These are phyloP conservation scores for Pisolithus microcarpus DNA, from an alignment of 768 basidiomycete species.

Conservation along the genomic window DNA sequence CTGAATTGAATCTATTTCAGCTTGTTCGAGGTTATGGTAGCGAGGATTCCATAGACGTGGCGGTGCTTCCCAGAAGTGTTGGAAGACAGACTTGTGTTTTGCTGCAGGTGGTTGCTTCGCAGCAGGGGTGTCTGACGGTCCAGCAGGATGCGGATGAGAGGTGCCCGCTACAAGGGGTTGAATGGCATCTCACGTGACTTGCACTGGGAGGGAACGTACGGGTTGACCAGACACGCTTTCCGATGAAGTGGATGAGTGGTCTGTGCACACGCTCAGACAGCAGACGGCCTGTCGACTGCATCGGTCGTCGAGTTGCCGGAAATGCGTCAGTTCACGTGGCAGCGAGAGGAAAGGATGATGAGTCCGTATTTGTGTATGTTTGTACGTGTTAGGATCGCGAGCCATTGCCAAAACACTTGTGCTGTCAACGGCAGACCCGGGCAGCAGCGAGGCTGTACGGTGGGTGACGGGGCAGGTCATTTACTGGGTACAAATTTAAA, in stretches of 20 bases:
- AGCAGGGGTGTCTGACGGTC: slow-evolving; percentile 9
- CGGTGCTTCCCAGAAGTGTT: slow-evolving; percentile 66
- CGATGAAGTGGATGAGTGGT: slow-evolving; percentile 58
- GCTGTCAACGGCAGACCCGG: background rate
- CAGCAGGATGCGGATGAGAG: slow-evolving; percentile 55
- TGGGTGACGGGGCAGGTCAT: background rate
- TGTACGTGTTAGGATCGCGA: slow-evolving; percentile 15
- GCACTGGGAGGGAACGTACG: slow-evolving; percentile 25
- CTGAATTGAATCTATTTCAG: slow-evolving; percentile 61
- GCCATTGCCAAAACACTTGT: slow-evolving; percentile 12
- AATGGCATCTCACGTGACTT: slow-evolving; percentile 1
- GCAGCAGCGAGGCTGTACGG: background rate
- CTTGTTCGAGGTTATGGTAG: slow-evolving; percentile 41
- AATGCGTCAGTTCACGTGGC: background rate
- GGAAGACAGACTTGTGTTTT: slow-evolving; percentile 20
- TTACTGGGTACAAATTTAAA: too few species aligned
- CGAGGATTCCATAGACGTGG: slow-evolving; percentile 48
- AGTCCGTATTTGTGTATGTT: slow-evolving; percentile 8
- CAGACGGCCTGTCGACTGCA: slow-evolving; percentile 31
- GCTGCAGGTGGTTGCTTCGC: background rate
- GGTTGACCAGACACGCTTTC: slow-evolving; percentile 47
- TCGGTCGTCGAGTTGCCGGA: slow-evolving; percentile 2
- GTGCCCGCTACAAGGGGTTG: slow-evolving; percentile 27
- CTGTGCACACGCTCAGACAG: slow-evolving; percentile 40
- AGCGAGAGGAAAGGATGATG: too few species aligned